A percentile compares a stretch with the other conserved stretches of the same genome.
phyloP scores from a whole-genome alignment of 306 rosid species.

The Ormosia emarginata region DNA sequence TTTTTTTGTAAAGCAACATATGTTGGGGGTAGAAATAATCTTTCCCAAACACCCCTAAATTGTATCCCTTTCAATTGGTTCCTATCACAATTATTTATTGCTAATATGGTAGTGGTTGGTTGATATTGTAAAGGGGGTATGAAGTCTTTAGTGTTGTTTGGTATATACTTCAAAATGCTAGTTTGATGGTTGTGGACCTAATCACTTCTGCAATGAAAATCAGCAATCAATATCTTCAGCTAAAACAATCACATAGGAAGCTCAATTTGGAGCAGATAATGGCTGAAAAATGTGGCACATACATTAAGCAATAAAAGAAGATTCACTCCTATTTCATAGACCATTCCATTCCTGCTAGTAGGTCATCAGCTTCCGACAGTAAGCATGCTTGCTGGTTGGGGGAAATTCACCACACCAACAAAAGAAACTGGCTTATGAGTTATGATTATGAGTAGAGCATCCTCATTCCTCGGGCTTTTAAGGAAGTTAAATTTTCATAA shows the following conservation, averaged over 20 bases:
- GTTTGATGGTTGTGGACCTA: constrained; percentile 25
- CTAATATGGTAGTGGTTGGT: constrained; percentile 13
- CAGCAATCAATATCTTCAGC: background rate
- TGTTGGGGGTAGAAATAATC: too few species aligned
- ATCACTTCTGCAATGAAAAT: background rate
- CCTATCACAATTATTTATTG: constrained; percentile 17
- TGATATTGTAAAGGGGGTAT: background rate
- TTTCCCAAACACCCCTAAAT: too few species aligned
- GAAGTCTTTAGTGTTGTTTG: background rate
- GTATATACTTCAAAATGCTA: background rate
- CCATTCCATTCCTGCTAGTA: background rate
- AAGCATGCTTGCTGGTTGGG: background rate
- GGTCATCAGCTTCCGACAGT: background rate
- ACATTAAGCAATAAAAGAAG: background rate
- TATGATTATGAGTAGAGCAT: background rate
- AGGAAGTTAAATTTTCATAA: background rate
- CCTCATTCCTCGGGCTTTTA: background rate
- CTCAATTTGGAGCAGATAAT: background rate
- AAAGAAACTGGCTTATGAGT: background rate
- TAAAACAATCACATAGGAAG: background rate
- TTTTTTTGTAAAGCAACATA: too few species aligned
- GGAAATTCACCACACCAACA: background rate
- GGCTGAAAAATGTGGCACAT: background rate
- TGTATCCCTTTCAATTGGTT: constrained; percentile 22
- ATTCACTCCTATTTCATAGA: background rate